These are phyloP conservation scores for Plantago coronopus DNA, from an alignment of 305 asterid species.

Conservation along the genomic window DNA sequence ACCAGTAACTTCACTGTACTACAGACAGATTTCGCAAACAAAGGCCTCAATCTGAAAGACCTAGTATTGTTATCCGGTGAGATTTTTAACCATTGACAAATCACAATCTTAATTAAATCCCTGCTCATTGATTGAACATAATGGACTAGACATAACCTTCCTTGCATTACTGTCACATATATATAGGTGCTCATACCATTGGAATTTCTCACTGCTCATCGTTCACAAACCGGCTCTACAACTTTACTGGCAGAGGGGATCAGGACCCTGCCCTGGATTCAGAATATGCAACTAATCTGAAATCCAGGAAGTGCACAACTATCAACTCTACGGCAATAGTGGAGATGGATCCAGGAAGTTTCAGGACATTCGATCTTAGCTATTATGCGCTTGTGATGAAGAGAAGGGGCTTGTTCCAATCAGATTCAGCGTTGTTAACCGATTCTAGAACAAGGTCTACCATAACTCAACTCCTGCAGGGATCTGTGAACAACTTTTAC, in stretches of 20 bases:
- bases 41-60: constrained; percentile 61
- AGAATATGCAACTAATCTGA: constrained; percentile 61
- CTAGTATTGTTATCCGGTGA: constrained; percentile 58
- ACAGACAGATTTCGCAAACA: constrained; percentile 46
- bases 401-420: constrained; percentile 64
- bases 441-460: constrained; percentile 38
- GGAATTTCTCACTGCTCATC: constrained; percentile 43
- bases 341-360: constrained; percentile 83
- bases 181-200: constrained; percentile 60
- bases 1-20: constrained; percentile 46
- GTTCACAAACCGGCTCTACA: constrained; percentile 41
- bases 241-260: constrained; percentile 45
- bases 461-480: constrained; percentile 37
- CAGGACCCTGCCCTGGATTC: constrained; percentile 56
- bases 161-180: constrained; percentile 3
- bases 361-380: constrained; percentile 55
- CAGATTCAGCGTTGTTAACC: constrained; percentile 60
- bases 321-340: constrained; percentile 39
- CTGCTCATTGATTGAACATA: no score
- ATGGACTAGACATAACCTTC: no score
- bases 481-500: constrained; percentile 37
- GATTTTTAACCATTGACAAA: no score
- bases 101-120: no score
- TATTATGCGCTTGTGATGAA: constrained; percentile 50
- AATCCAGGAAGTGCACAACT: constrained; percentile 46